Base-by-base conservation (phyloP, 805 yeast species). In the Wickerhamiella lipophila region DNA sequence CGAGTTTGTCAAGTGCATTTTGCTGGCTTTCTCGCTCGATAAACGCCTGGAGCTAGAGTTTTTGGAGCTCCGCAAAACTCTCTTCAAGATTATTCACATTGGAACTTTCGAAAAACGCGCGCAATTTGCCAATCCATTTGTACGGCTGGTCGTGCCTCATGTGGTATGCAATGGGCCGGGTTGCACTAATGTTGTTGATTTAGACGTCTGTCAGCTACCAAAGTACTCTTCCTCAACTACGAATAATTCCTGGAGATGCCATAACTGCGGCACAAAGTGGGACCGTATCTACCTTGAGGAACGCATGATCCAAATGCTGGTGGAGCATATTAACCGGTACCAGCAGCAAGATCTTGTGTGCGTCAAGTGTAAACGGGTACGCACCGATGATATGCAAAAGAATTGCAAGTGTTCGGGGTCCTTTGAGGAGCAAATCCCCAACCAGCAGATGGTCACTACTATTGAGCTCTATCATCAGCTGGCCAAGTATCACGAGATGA, bases 361-460 rank as follows among this genome's bases (percentile, higher is more conserved):
- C 64, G 60, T 68, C 15, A 86, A 83, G 60, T 92, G 98, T 64
- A 72, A 75, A 22, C 75, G 69, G 50, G 68, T 85, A 50, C 77
- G 77, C 57, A 77, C 75, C 30, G 80, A 76, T 56, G 79, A 81
- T 53, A 70, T 92, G 74, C 74, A 86, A 27, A 70, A 70, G 26
- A 78, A 78, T 61, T 94, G 98, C 64, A 65, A 75, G 18, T 92
- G 98, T 62, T 89, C 98, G 0, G 99, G 99, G 1, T 22, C 42
- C 35, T 58, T 16, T n/a, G 68, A 64, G 3, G 79, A 76, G 43
- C 77, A 83, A 0, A 61, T 78, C 18, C 60, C 69, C 4, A 66
- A 68, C 44, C 64, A 60, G 4, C 73, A 70, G 0, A 59, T 86
- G 6, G 63, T 68, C 15, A 65, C 66, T 46, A 69, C 70, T 46